phyloP scores from a whole-genome alignment of 371 early-diverging fungal species.

The Actinomucor elegans region DNA sequence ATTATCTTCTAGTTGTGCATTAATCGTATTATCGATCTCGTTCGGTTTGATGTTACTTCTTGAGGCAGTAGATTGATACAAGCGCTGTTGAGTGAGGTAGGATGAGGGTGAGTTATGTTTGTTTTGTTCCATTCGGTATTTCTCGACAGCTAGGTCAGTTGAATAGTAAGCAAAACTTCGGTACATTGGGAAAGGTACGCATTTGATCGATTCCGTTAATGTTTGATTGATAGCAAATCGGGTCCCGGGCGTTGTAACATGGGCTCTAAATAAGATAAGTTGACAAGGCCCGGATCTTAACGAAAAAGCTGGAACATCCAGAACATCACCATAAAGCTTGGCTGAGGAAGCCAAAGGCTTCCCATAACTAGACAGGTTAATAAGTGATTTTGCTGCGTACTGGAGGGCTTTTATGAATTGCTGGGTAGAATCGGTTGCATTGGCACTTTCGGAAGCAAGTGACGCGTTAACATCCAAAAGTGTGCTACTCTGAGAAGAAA shows the following conservation, averaged over 20 bases:
- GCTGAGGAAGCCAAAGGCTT: slow-evolving; percentile 25
- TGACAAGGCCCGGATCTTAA: slow-evolving; percentile 29
- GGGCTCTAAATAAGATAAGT: slow-evolving; percentile 37
- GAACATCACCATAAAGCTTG: slow-evolving; percentile 25
- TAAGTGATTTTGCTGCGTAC: slow-evolving; percentile 18
- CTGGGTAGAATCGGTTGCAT: not conserved
- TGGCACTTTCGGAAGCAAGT: not conserved
- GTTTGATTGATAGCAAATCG: slow-evolving; percentile 38
- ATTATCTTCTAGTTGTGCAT: not conserved
- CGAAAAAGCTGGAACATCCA: slow-evolving; percentile 39
- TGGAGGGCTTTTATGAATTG: slow-evolving; percentile 28
- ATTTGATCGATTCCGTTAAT: slow-evolving; percentile 27
- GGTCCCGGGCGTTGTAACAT: slow-evolving; percentile 31
- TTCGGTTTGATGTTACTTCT: not conserved
- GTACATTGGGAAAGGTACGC: slow-evolving; percentile 35
- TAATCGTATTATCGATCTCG: not conserved
- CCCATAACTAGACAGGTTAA: slow-evolving; percentile 24
- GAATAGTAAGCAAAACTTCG: slow-evolving; percentile 22
- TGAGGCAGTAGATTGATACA: slow-evolving; percentile 10
- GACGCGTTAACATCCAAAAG: not conserved
- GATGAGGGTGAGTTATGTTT: not conserved
- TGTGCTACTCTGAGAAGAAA: not conserved
- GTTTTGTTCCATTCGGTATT: slow-evolving; percentile 11
- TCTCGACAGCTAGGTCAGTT: slow-evolving; percentile 27
- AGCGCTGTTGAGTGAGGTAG: slow-evolving; percentile 5